Conservation (phyloP, 345 rosid species). For the Boechera divaricarpa region DNA sequence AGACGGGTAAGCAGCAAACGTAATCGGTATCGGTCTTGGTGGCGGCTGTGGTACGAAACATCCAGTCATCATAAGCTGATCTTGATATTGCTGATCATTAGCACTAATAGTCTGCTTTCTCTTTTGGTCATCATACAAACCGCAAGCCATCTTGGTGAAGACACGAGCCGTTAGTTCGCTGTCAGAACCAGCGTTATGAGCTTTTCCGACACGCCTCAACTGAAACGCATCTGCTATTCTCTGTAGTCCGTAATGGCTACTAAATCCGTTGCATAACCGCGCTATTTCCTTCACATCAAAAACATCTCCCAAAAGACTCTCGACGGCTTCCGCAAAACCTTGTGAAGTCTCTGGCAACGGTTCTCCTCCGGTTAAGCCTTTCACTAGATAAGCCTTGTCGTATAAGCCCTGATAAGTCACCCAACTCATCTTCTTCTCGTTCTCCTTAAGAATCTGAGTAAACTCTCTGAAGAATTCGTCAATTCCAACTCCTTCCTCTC, state of each 20-base stretch:
- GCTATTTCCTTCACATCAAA: constrained; percentile 26
- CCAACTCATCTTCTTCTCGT: not conserved
- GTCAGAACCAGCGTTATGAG: constrained; percentile 42
- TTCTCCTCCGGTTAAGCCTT: constrained; percentile 8
- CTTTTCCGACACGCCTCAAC: constrained; percentile 20
- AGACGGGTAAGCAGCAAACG: constrained; percentile 3
- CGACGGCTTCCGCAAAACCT: not conserved
- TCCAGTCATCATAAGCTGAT: not conserved
- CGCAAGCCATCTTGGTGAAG: not conserved
- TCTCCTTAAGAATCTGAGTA: not conserved
- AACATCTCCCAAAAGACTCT: not conserved
- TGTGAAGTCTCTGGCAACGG: not conserved
- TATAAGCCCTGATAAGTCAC: constrained; percentile 14
- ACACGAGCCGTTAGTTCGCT: constrained; percentile 29
- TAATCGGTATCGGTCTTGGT: not conserved
- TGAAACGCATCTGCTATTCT: not conserved
- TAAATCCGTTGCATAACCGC: not conserved
- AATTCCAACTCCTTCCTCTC: not conserved
- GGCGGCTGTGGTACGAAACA: not conserved
- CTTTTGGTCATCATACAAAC: not conserved
- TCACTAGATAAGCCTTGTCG: constrained; percentile 19
- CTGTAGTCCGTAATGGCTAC: constrained; percentile 22
- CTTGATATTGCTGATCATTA: not conserved
- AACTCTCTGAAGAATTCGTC: constrained; percentile 13
- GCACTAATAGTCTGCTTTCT: not conserved